Conservation (phyloP, 352 stramenopile species). For the Phytophthora ohioensis region DNA sequence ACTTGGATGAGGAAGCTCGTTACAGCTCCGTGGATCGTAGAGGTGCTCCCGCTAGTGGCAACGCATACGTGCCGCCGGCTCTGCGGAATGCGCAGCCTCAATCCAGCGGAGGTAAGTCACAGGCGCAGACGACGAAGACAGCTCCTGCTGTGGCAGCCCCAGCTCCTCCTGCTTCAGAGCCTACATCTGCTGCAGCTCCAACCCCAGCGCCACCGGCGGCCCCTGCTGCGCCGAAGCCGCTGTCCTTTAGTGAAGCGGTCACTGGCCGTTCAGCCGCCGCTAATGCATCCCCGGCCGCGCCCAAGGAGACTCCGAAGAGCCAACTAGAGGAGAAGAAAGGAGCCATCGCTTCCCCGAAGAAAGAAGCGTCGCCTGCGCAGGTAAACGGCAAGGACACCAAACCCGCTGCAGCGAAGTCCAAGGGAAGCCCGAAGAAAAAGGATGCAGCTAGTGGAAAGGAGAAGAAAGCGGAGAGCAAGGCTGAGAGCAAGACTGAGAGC, state of each 20-base stretch:
- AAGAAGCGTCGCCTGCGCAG: constrained; percentile 22
- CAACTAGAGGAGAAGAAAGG: constrained; percentile 30
- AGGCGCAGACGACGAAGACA: constrained; percentile 30
- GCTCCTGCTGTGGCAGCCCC: constrained; percentile 12
- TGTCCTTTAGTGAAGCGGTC: constrained; percentile 80
- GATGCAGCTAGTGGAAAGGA: constrained; percentile 36
- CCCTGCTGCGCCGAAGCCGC: constrained; percentile 49
- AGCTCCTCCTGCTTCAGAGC: constrained; percentile 10
- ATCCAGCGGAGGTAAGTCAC: constrained; percentile 44
- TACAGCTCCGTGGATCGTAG: constrained; percentile 94
- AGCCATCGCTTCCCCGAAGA: constrained; percentile 15
- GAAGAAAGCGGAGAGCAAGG: constrained; percentile 27
- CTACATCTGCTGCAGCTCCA: constrained; percentile 20
- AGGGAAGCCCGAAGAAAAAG: constrained; percentile 36
- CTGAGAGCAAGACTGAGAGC: constrained; percentile 22
- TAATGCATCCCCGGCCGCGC: constrained; percentile 5
- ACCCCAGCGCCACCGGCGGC: neutral
- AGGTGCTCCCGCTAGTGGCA: constrained; percentile 20
- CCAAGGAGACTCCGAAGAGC: constrained; percentile 13
- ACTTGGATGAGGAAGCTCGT: constrained; percentile 95
- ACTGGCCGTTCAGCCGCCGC: constrained; percentile 47
- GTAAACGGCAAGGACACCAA: constrained; percentile 35
- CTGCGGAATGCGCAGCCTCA: constrained; percentile 60
- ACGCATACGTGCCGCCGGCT: constrained; percentile 76
- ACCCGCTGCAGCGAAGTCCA: constrained; percentile 25